Conservation (phyloP, 2,329 filamentous ascomycete species). For the Monosporascus ibericus region DNA sequence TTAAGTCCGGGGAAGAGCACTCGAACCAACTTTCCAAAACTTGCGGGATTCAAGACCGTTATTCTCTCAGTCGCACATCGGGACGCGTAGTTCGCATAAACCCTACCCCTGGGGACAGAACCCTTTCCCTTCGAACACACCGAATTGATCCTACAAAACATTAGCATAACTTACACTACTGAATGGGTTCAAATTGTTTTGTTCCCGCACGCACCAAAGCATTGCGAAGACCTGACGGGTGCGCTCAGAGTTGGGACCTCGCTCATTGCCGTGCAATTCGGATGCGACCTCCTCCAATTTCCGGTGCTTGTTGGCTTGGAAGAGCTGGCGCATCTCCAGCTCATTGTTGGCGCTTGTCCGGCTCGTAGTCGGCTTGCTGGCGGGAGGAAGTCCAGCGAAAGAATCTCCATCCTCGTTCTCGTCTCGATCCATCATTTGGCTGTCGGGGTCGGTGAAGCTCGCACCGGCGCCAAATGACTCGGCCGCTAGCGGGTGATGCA, state of each 20-base stretch:
- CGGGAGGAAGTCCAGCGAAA: constrained; percentile 35
- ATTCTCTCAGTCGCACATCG: constrained; percentile 90
- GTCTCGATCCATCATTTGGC: constrained; percentile 55
- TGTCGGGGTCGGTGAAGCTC: constrained; percentile 53
- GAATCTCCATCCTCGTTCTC: constrained; percentile 53
- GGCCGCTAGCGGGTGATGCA: constrained; percentile 45
- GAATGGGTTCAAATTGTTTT: no score
- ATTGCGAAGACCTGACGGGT: constrained; percentile 83
- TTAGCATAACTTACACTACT: constrained; percentile 15
- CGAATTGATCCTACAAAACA: constrained; percentile 57
- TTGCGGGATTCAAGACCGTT: constrained; percentile 91
- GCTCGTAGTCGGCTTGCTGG: constrained; percentile 50
- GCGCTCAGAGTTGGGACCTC: constrained; percentile 74
- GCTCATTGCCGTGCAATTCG: constrained; percentile 72
- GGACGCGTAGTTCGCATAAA: constrained; percentile 93
- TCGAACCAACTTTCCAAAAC: constrained; percentile 93
- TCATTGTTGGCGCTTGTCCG: constrained; percentile 74
- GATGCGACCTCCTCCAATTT: constrained; percentile 65
- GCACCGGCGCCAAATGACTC: constrained; percentile 47
- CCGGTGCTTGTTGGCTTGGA: constrained; percentile 62
- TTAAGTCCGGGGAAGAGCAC: constrained; percentile 95
- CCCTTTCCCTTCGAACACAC: constrained; percentile 70
- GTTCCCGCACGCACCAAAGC: constrained; percentile 60
- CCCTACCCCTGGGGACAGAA: constrained; percentile 85
- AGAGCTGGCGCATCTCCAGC: constrained; percentile 71